Percentiles rank a stretch among this genome's conserved stretches.
Evolutionary conservation across 1,284 basidiomycete genomes (phyloP).

Genomic region (Naganishia sp.): DNA sequence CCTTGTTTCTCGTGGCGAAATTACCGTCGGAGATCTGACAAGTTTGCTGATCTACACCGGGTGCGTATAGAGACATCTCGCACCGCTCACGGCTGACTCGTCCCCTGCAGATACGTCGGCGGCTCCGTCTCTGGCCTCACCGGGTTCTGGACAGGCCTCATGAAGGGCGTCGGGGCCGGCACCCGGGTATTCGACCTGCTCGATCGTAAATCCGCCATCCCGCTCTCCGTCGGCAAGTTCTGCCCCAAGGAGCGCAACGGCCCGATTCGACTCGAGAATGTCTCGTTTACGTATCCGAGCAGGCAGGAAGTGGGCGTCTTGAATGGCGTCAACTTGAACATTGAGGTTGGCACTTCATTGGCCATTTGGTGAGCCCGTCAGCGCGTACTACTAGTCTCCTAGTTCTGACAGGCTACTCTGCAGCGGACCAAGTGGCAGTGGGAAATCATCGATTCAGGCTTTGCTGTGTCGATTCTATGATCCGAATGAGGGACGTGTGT

Average conservation of each 20-base stretch:
- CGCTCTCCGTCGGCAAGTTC: conserved; percentile 63
- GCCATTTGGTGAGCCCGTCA: conserved; percentile 75
- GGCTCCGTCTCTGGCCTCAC: conserved; percentile 55
- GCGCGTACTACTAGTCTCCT: background rate
- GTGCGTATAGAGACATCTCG: conserved; percentile 56
- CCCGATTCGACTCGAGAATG: conserved; percentile 71
- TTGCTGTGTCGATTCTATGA: conserved; percentile 92
- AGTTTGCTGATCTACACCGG: conserved; percentile 91
- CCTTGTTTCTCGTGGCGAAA: conserved; percentile 80
- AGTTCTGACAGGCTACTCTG: conserved; percentile 9
- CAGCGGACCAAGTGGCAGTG: conserved; percentile 84
- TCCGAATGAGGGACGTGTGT: conserved; percentile 75
- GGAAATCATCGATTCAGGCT: conserved; percentile 88
- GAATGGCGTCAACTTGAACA: conserved; percentile 72
- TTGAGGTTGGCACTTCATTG: conserved; percentile 79
- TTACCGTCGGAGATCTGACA: conserved; percentile 87
- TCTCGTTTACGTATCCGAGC: conserved; percentile 84
- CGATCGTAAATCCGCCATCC: conserved; percentile 73
- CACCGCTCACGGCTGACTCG: conserved; percentile 1
- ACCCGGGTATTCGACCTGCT: conserved; percentile 89
- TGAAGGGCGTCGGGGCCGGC: conserved; percentile 75
- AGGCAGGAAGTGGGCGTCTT: conserved; percentile 75
- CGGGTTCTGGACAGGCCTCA: conserved; percentile 55
- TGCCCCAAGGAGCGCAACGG: conserved; percentile 64
- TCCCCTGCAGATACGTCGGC: conserved; percentile 50